Base-by-base conservation (phyloP, 495 filamentous ascomycete genomes). In the Rhizodiscina lignyota region DNA sequence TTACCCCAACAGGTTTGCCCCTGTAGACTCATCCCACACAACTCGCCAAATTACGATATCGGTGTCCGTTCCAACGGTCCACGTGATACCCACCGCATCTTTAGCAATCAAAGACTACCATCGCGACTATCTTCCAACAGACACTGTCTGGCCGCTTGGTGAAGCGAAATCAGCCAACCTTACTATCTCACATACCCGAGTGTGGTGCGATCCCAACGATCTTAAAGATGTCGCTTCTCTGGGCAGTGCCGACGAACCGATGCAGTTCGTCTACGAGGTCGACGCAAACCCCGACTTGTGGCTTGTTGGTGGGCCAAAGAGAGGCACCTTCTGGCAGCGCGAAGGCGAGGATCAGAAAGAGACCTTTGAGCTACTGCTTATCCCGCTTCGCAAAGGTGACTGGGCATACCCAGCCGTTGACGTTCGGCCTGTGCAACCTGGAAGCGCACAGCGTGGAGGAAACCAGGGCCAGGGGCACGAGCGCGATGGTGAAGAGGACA, bases 211-310 rank as follows among this genome's bases (percentile, higher is more conserved):
- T n/a, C n/a, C n/a, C n/a, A n/a, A n/a, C n/a, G n/a, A n/a, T n/a
- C n/a, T n/a, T 68, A 59, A 4, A 33, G 34, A 55, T 34, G 27
- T 24, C 38, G 29, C 16, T 26, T 42, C 8, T 27, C 32, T 8
- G 8, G 24, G 13, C 10, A 36, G 27, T 13, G 50, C 56, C 6
- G 56, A 54, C 5, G 55, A 64, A 15, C 61, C 74, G 22, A 56
- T 89, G 1, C 75, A 83, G 46, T 94, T 94, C 53, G 69, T 74
- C 40, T 92, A 83, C 54, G 84, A 93, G 47, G 52, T 97, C 8
- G 71, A 79, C 26, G 76, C 80, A 8, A 70, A 76, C 22, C 54
- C 70, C 0, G 84, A 91, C 10, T 61, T 63, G 1, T 97, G 86
- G 87, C 66, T 92, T 1, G 58, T 96, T 3, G 85, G 83, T 20